Base-by-base conservation (phyloP, 2,329 filamentous ascomycete species). In the Raffaelea ambrosiae region DNA sequence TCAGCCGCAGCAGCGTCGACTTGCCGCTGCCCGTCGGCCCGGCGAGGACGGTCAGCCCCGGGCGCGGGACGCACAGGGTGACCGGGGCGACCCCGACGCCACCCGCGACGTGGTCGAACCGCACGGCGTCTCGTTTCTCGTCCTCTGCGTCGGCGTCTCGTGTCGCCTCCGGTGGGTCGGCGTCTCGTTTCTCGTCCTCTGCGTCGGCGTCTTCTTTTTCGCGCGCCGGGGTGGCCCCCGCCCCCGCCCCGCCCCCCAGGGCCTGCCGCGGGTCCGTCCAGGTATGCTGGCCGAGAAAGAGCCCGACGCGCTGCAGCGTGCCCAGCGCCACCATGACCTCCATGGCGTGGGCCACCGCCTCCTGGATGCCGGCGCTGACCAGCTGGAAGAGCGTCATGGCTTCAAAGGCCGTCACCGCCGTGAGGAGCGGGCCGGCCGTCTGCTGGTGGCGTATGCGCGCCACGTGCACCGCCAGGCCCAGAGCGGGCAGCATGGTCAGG, bases 11-110 rank as follows among this genome's bases (percentile, higher is more conserved):
- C 3, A 57, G 43, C 7, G 53, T 53, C 20, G 48, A 48, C 40
- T 57, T 57, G 19, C 54, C 54, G 8, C 44, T 49, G 33, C 47
- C 54, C 2, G 53, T 48, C 5, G 54, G 53, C 14, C 54, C 54
- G 22, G 26, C 18, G 19, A 46, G n/a, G 8, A 46, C 8, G 19
- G 44, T 46, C n/a, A 47, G 38, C n/a, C 21, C 36, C 21, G 40
- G 47, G n/a, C 16, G 46, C 14, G 23, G 46, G 10, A 50, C 26
- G 21, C 29, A 8, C 8, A 43, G 10, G 41, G 10, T 29, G 41
- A 22, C 35, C 5, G 14, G 8, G 8, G 35, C 11, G 35, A 38
- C 18, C 11, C 14, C 16, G 11, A 38, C 11, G 8, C 18, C 35
- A n/a, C 35, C 35, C 5, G 35, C 35, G 11, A 38, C 35, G 11